These are phyloP conservation scores for Cladosporium sp. DNA, from an alignment of 2,329 filamentous ascomycete genomes.

Conservation along the genomic window DNA sequence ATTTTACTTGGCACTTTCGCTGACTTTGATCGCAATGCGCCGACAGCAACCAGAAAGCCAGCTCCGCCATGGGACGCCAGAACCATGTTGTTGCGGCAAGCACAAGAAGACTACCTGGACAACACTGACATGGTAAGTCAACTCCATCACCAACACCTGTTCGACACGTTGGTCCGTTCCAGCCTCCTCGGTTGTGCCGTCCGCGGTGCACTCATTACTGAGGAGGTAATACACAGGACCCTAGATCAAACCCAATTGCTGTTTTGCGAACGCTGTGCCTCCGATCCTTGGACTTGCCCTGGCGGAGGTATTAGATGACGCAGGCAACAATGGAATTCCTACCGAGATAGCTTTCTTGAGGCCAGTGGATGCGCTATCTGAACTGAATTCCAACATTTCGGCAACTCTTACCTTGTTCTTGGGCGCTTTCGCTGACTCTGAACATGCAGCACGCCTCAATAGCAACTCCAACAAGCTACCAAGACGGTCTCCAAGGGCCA, in stretches of 20 bases:
- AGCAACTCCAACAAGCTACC: neutral
- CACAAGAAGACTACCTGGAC: too few species aligned
- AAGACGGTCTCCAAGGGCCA: neutral
- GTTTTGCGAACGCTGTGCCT: neutral
- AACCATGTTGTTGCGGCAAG: too few species aligned
- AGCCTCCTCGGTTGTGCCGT: neutral
- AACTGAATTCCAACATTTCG: neutral
- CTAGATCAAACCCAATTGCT: neutral
- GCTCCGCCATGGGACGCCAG: too few species aligned
- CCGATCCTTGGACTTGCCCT: neutral
- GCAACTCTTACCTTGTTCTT: neutral
- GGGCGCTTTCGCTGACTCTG: neutral
- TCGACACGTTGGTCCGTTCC: neutral
- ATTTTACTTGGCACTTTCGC: neutral
- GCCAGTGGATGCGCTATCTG: neutral
- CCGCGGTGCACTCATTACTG: neutral
- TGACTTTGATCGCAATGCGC: neutral
- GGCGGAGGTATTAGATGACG: neutral
- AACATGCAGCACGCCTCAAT: neutral
- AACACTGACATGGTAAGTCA: neutral
- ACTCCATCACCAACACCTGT: neutral
- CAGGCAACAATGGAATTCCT: neutral
- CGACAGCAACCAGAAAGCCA: neutral
- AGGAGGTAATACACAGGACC: neutral
- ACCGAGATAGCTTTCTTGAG: neutral